A percentile compares a stretch with the other conserved stretches of the same genome.
phyloP scores from a whole-genome alignment of 2,329 filamentous ascomycete genomes.

The Raffaelea albimanens region DNA sequence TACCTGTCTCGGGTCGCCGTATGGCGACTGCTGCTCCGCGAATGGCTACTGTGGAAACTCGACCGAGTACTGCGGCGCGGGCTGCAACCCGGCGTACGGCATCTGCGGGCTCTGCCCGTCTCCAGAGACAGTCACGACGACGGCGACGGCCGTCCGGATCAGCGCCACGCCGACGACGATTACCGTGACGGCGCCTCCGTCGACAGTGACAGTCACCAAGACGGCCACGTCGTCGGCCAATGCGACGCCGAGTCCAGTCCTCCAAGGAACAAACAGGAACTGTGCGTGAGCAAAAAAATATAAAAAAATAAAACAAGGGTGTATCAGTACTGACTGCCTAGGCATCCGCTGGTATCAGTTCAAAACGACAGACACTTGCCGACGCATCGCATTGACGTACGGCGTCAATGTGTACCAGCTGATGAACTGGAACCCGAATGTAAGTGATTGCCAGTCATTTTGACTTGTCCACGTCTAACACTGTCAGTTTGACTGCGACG shows the following conservation, averaged over 20 bases:
- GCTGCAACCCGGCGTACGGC: constrained; percentile 11
- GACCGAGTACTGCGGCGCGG: constrained; percentile 11
- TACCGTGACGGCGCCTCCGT: neutral
- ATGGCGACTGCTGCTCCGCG: constrained; percentile 12
- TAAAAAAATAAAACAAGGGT: too few species aligned
- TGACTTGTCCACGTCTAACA: neutral
- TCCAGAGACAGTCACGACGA: neutral
- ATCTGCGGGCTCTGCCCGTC: constrained; percentile 6
- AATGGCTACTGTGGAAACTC: constrained; percentile 11
- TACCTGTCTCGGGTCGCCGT: constrained; percentile 8
- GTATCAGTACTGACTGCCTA: neutral
- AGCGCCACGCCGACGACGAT: neutral
- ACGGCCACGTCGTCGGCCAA: neutral
- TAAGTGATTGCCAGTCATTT: neutral
- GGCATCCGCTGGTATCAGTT: constrained; percentile 3
- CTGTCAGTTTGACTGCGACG: constrained; percentile 8
- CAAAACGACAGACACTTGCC: constrained; percentile 5
- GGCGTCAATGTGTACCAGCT: constrained; percentile 2
- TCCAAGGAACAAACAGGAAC: constrained; percentile 1
- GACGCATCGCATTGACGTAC: constrained; percentile 1
- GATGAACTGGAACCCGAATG: constrained; percentile 6
- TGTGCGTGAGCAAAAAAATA: too few species aligned
- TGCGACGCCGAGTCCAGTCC: constrained; percentile 1
- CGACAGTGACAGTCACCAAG: neutral
- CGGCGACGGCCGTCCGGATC: neutral